Percentiles rank a stretch among this genome's conserved stretches.
Evolutionary conservation across 441 rosid species (phyloP).

Genomic region (Jatropha podagrica): DNA sequence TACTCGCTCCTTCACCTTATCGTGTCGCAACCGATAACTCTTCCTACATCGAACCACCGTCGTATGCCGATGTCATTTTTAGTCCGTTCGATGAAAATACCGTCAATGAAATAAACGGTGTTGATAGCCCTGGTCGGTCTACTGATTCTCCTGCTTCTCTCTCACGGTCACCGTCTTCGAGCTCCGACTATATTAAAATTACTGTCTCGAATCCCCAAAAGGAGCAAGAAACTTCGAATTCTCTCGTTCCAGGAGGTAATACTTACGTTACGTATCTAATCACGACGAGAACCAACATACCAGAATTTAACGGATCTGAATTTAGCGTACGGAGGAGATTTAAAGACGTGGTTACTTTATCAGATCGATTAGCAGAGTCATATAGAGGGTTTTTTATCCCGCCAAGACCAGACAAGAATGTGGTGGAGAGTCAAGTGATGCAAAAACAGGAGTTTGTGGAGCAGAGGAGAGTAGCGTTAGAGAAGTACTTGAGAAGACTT

Average conservation of each 20-base stretch:
- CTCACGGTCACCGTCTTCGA: constrained; percentile 54
- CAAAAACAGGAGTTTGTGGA: constrained; percentile 91
- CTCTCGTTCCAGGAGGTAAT: constrained; percentile 79
- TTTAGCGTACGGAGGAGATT: constrained; percentile 76
- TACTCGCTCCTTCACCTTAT: constrained; percentile 45
- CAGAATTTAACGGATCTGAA: constrained; percentile 58
- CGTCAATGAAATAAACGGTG: constrained; percentile 51
- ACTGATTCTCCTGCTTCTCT: constrained; percentile 41
- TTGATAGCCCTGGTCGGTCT: constrained; percentile 35
- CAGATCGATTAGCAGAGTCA: constrained; percentile 74
- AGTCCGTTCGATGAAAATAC: constrained; percentile 64
- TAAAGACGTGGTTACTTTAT: constrained; percentile 68
- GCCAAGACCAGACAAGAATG: constrained; percentile 82
- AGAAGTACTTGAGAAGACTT: constrained; percentile 73
- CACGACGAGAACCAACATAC: constrained; percentile 71
- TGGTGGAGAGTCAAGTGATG: constrained; percentile 90
- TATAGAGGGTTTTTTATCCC: constrained; percentile 77
- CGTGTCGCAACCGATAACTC: constrained; percentile 32
- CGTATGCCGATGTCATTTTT: constrained; percentile 73
- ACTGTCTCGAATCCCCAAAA: constrained; percentile 82
- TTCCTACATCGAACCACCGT: constrained; percentile 77
- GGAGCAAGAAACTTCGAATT: constrained; percentile 67
- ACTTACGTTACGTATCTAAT: constrained; percentile 64
- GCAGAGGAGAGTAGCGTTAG: constrained; percentile 77
- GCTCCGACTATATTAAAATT: constrained; percentile 55